Evolutionary conservation across 129 eudicot species (phyloP).

Genomic region (Saposhnikovia divaricata): DNA sequence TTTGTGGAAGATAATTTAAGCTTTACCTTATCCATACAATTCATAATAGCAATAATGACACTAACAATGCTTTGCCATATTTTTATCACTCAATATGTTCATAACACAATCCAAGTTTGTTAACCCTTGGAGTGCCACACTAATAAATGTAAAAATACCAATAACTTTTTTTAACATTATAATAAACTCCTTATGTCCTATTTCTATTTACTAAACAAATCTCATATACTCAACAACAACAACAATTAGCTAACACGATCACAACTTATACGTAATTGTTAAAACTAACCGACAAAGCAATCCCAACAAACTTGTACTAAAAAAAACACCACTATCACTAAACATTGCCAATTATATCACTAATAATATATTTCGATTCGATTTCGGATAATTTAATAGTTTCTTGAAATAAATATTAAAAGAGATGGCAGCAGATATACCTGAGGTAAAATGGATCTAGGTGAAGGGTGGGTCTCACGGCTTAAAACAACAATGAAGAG

Average conservation of each 20-base stretch:
- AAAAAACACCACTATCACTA: not conserved
- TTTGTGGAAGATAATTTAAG: too few species aligned
- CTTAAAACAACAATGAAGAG: slow-evolving; percentile 58
- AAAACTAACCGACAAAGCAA: not conserved
- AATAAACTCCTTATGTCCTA: too few species aligned
- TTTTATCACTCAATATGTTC: not conserved
- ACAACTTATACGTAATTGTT: not conserved
- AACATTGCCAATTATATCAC: not conserved
- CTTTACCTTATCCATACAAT: too few species aligned
- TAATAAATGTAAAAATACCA: too few species aligned
- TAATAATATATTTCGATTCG: not conserved
- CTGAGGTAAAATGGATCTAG: slow-evolving; percentile 53
- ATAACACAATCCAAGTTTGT: not conserved
- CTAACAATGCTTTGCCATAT: not conserved
- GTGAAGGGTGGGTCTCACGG: slow-evolving; percentile 48
- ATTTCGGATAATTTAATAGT: too few species aligned
- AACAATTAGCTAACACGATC: not conserved
- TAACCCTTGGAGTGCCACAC: too few species aligned
- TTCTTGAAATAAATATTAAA: not conserved
- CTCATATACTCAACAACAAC: too few species aligned
- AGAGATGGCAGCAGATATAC: slow-evolving; percentile 19
- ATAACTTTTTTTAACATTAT: too few species aligned
- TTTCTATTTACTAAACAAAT: too few species aligned
- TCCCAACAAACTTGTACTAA: not conserved
- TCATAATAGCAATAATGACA: too few species aligned